Base-by-base conservation (phyloP, 2,329 filamentous ascomycete species). In the Pseudogymnoascus sp. region DNA sequence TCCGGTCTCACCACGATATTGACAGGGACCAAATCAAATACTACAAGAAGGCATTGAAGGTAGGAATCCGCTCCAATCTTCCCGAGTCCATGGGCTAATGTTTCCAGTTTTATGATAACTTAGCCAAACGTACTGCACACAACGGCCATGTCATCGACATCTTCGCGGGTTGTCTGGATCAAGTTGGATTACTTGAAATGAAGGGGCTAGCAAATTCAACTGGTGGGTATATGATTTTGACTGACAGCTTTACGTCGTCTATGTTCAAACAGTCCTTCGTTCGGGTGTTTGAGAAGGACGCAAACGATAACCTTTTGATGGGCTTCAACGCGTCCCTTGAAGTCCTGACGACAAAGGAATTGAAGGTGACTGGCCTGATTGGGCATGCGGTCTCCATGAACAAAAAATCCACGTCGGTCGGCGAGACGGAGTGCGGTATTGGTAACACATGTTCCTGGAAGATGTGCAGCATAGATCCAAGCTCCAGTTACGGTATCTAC, bases 191-290 rank as follows among this genome's bases (percentile, higher is more conserved):
- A 63, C 81, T 99, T 57, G 95, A 99, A 77, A 99, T 99, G 95
- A 97, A 97, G 78, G 91, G 93, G 26, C 83, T 99, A 11, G 89
- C 93, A 68, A 99, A 97, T 76, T 96, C 89, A 33, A 99, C 95
- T 17, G 95, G 95, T 68, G 95, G 95, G 38, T 93, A 99, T 74
- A 99, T 99, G 88, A 96, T 99, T 67, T 79, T 99, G 68, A 97
- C 95, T 1, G 95, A 99, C 76, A 97, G 93, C 75, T 99, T 99
- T 75, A 97, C 93, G 3, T 96, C 95, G 0, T 97, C 93, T 64
- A 97, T 99, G 88, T 99, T 97, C 82, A 97, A 95, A 79, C 95
- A 99, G 75, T 97, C 95, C 0, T 99, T 99, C 72, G 89, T 96
- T 61, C 89, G 96, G 65, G 87, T 99, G 17, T 99, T 99, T 73